These are phyloP conservation scores for Dipodascus albidus DNA, from an alignment of 805 yeast species.

Conservation along the genomic window DNA sequence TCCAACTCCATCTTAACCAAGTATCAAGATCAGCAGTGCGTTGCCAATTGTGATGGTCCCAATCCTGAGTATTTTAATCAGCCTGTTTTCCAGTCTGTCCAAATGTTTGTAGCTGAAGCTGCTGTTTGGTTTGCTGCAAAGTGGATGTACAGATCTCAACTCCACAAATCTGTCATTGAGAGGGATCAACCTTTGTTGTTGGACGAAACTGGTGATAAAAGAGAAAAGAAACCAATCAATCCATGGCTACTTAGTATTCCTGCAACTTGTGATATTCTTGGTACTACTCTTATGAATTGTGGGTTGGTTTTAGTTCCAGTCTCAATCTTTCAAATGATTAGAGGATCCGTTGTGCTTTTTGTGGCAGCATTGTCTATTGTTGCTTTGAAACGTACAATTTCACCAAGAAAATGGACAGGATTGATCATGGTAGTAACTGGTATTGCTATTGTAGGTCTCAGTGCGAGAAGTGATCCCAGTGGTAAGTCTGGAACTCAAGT, in stretches of 20 bases:
- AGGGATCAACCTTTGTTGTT: not conserved
- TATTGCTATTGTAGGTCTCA: slow-evolving; percentile 59
- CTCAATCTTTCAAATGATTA: slow-evolving; percentile 74
- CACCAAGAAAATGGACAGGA: slow-evolving; percentile 57
- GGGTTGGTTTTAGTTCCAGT: slow-evolving; percentile 69
- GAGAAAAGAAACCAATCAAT: not conserved
- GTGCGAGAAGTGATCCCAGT: slow-evolving; percentile 37
- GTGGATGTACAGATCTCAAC: not conserved
- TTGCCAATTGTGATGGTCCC: slow-evolving; percentile 16
- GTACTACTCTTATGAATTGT: slow-evolving; percentile 66
- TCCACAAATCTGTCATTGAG: not conserved
- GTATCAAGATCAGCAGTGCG: slow-evolving; percentile 66
- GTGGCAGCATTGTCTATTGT: slow-evolving; percentile 62
- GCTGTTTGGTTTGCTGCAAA: slow-evolving; percentile 31
- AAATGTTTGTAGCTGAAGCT: slow-evolving; percentile 71
- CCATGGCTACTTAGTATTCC: slow-evolving; percentile 40
- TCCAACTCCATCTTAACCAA: slow-evolving; percentile 65
- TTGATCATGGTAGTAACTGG: slow-evolving; percentile 56
- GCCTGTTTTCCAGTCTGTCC: slow-evolving; percentile 68
- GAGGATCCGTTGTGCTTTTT: slow-evolving; percentile 66
- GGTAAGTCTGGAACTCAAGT: slow-evolving; percentile 9
- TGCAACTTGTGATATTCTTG: slow-evolving; percentile 57
- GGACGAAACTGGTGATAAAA: not conserved
- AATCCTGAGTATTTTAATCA: slow-evolving; percentile 49
- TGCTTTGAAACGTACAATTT: slow-evolving; percentile 44